Percentiles rank a stretch among this genome's conserved stretches.
Conservation (phyloP, 305 asterid species). For the Stenogyne calaminthoides region DNA sequence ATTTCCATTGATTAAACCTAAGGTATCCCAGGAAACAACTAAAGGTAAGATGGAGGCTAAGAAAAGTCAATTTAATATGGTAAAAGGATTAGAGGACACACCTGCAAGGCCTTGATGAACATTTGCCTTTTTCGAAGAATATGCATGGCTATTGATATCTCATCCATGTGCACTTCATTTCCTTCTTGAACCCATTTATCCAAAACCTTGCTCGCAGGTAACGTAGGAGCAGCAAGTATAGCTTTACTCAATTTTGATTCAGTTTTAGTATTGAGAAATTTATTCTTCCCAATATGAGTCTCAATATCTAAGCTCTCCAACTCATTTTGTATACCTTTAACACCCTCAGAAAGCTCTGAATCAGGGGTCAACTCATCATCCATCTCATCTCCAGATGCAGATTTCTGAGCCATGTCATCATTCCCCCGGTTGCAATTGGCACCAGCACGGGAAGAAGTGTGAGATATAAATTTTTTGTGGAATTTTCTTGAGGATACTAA, state of each 20-base stretch:
- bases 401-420: slow-evolving; percentile 32
- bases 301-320: slow-evolving; percentile 29
- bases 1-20: neutral
- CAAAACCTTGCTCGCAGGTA: slow-evolving; percentile 26
- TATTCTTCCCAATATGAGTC: slow-evolving; percentile 26
- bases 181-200: slow-evolving; percentile 48
- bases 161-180: slow-evolving; percentile 33
- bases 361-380: slow-evolving; percentile 37
- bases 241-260: slow-evolving; percentile 37
- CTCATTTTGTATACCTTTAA: slow-evolving; percentile 28
- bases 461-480: slow-evolving; percentile 32
- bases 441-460: slow-evolving; percentile 35
- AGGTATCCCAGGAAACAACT: slow-evolving; percentile 14
- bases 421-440: slow-evolving; percentile 29
- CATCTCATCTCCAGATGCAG: slow-evolving; percentile 39
- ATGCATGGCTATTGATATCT: slow-evolving; percentile 22
- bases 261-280: slow-evolving; percentile 20
- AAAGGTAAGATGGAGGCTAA: neutral
- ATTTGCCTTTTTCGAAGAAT: slow-evolving; percentile 32
- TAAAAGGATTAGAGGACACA: slow-evolving; percentile 11
- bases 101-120: slow-evolving; percentile 45
- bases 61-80: neutral
- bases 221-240: slow-evolving; percentile 33
- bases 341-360: slow-evolving; percentile 41
- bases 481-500: slow-evolving; percentile 36